Percentiles rank a stretch among this genome's conserved stretches.
phyloP scores from a whole-genome alignment of 2,329 filamentous ascomycete species.

The Aspergillus clavatus region DNA sequence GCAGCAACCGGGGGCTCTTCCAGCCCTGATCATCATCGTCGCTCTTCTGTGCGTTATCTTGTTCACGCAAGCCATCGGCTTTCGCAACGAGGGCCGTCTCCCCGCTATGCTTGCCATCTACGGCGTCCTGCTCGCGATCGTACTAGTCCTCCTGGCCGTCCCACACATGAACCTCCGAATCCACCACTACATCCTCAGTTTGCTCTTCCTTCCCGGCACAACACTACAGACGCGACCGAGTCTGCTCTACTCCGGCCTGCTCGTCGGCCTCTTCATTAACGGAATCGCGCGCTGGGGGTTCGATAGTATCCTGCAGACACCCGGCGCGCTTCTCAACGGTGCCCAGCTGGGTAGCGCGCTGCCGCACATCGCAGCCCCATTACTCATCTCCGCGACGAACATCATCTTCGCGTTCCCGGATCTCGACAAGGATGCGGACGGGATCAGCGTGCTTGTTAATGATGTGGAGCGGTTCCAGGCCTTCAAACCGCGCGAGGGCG shows the following conservation, averaged over 20 bases:
- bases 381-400: conserved; percentile 19
- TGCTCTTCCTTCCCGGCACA: conserved; percentile 56
- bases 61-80: conserved; percentile 52
- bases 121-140: conserved; percentile 38
- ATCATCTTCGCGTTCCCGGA: conserved; percentile 36
- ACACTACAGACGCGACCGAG: conserved; percentile 55
- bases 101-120: conserved; percentile 43
- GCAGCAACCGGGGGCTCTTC: conserved; percentile 56
- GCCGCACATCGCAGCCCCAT: conserved; percentile 24
- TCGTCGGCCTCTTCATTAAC: conserved; percentile 59
- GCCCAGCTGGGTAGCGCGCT: conserved; percentile 31
- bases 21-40: conserved; percentile 52
- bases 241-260: conserved; percentile 57
- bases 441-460: conserved; percentile 56
- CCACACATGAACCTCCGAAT: conserved; percentile 58
- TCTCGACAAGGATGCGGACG: conserved; percentile 40
- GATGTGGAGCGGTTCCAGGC: conserved; percentile 56
- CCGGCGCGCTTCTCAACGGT: conserved; percentile 43
- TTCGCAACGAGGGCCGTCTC: conserved; percentile 56
- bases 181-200: conserved; percentile 59
- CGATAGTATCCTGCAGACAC: conserved; percentile 55
- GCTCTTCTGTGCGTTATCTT: conserved; percentile 48
- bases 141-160: conserved; percentile 49
- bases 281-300: conserved; percentile 62
- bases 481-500: conserved; percentile 42